Evolutionary conservation across 1,139 yeast species (phyloP), one percentile per base, ranked within the genome.

Genomic region (Spathaspora sp.): DNA sequence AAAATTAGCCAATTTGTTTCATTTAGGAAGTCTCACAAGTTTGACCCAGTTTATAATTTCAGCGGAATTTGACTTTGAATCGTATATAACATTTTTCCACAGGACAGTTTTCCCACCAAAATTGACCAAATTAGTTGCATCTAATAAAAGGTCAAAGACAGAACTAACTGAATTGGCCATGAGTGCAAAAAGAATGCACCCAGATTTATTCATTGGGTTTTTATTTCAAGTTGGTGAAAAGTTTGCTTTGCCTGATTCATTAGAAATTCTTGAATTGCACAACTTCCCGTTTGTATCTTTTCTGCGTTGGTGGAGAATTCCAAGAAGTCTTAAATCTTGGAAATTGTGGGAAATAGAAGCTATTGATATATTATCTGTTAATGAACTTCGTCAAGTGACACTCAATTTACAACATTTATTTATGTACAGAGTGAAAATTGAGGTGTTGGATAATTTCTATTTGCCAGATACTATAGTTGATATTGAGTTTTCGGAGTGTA

Each of bases 281-380:
- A 37, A 37, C 10, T 41, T 41, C 18, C 33, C 43, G 4, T 41
- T 23, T 18, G 15, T 33, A 13, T 11, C 15, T n/a, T 41, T 41
- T 33, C 23, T 26, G 18, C 16, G 24, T 10, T 15, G 27, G 20
- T 41, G 43, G 43, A 41, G 33, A 41, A 33, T 41, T 7, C 43
- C 43, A 13, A 8, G 20, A 15, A 10, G 13, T 15, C 36, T 41
- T 17, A 11, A 5, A 18, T 20, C 29, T 24, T 41, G 36, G 38
- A 31, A 23, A 16, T 33, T 33, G 7, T 11, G 24, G 26, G 17
- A 13, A 13, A 24, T 41, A 23, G 43, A 41, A 9, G 31, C 38
- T 4, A 23, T 41, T 4, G 33, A n/a, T 6, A 36, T 38, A 8
- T n/a, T 33, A 24, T 33, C 23, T 13, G 18, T 9, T 23, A 13